Percentiles rank a stretch among this genome's conserved stretches.
phyloP scores from a whole-genome alignment of 2,329 filamentous ascomycete species.

The Dothideomycetidae sp. region DNA sequence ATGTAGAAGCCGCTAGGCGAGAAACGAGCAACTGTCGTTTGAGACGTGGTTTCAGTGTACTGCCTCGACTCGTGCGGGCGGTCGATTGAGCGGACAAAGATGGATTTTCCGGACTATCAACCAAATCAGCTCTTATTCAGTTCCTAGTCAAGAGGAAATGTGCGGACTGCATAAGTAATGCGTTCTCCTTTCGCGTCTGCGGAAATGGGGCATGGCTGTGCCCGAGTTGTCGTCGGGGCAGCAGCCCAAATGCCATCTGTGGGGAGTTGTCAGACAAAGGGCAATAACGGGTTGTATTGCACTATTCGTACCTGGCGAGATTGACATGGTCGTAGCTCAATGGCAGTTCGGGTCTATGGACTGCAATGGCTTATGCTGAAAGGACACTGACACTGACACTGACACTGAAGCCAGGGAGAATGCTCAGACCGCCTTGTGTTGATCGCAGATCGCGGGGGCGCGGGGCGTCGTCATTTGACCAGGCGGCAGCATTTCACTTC shows the following conservation, averaged over 20 bases:
- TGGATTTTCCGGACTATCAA: constrained; percentile 75
- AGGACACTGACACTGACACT: too few relatives aligned
- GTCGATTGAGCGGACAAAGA: constrained; percentile 92
- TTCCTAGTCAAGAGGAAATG: constrained; percentile 7
- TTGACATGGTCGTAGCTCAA: constrained; percentile 15
- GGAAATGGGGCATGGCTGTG: constrained; percentile 78
- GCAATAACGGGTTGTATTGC: too few relatives aligned
- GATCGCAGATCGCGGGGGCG: too few relatives aligned
- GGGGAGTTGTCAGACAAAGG: constrained; percentile 1
- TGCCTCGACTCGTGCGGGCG: constrained; percentile 71
- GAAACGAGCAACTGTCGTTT: constrained; percentile 87
- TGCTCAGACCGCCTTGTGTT: too few relatives aligned
- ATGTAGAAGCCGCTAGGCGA: constrained; percentile 89
- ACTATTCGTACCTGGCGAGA: constrained; percentile 13
- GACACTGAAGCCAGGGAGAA: too few relatives aligned
- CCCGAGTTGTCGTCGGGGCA: constrained; percentile 67
- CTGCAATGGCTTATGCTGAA: too few relatives aligned
- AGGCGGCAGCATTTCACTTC: too few relatives aligned
- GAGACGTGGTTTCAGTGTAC: constrained; percentile 79
- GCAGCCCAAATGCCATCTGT: constrained; percentile 67
- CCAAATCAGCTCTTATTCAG: constrained; percentile 5
- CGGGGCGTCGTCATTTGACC: too few relatives aligned
- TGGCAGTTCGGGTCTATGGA: too few relatives aligned
- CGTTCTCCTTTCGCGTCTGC: constrained; percentile 79
- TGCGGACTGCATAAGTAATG: constrained; percentile 74